A percentile compares a stretch with the other conserved stretches of the same genome.
phyloP scores from a whole-genome alignment of 2,329 filamentous ascomycete genomes.

The Pseudopithomyces maydicus region DNA sequence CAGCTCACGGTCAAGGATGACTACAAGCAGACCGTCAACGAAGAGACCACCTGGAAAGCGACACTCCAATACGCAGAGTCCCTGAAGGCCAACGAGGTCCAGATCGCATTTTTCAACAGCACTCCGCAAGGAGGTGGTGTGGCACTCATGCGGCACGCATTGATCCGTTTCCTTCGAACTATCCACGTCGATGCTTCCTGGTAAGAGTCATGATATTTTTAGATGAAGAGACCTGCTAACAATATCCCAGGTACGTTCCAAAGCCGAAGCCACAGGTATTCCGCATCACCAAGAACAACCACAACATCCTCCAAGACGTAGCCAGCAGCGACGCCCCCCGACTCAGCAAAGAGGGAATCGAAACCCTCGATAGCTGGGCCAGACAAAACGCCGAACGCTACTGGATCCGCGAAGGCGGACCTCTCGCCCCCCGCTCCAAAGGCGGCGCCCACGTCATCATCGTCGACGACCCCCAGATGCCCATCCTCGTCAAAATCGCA shows the following conservation, averaged over 20 bases:
- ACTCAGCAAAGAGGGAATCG: conserved; percentile 66
- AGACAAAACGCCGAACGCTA: conserved; percentile 74
- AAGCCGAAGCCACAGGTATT: conserved; percentile 81
- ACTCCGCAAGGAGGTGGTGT: conserved; percentile 85
- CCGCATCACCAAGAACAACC: conserved; percentile 82
- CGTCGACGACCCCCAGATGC: conserved; percentile 86
- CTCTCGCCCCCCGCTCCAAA: conserved; percentile 66
- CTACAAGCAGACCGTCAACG: conserved; percentile 65
- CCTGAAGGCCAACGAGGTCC: conserved; percentile 67
- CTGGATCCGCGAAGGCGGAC: conserved; percentile 72
- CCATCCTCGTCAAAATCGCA: conserved; percentile 74
- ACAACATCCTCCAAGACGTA: conserved; percentile 87
- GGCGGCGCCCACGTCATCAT: conserved; percentile 79
- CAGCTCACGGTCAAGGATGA: conserved; percentile 62
- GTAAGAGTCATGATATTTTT: conserved; percentile 55
- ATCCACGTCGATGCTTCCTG: conserved; percentile 73
- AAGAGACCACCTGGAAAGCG: conserved; percentile 65
- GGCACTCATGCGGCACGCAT: conserved; percentile 78
- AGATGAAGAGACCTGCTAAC: conserved; percentile 5
- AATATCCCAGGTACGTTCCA: conserved; percentile 66
- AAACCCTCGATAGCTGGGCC: conserved; percentile 72
- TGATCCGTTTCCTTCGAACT: conserved; percentile 72
- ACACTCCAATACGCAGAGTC: conserved; percentile 67
- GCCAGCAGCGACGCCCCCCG: conserved; percentile 61
- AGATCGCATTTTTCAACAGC: conserved; percentile 78